Evolutionary conservation across 805 yeast species (phyloP), one percentile per base, ranked within the genome.

Genomic region (Sugiyamaella lignohabitans): DNA sequence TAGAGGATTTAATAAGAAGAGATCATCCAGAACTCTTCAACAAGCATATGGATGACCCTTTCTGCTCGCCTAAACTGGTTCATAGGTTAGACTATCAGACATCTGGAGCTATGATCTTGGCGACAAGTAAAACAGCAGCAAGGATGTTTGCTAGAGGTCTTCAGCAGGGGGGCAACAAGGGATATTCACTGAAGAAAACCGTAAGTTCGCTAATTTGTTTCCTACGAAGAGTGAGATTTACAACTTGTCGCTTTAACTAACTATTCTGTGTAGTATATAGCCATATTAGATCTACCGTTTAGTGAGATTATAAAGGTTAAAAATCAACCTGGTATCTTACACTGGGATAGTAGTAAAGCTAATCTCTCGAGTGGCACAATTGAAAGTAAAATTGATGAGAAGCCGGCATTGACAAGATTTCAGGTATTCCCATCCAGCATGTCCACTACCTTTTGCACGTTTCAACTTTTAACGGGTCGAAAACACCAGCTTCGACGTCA

Each of bases 21-120:
- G 38, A 17, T 16, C 11, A 19, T 17, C 38, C 21, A 16, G 21
- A 35, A 6, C 18, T 35, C 18, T 17, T 6, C 38, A 35, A 35
- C 21, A 35, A 16, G 18, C 8, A 14, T 27, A 8, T 27, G 14
- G 14, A 27, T 8, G 11, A 8, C 8, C 32, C 32, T 8, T 27
- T 27, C 14, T 27, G 32, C 42, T 23, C 19, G 6, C 57, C 57
- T 4, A 47, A 50, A 38, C 17, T 46, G 5, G 55, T 53, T 5
- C 57, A 53, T 32, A 37, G 57, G 17, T 29, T 53, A 32, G 57
- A 53, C 42, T 47, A 42, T 29, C 46, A 39, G 17, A 49, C 48
- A 2, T 41, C 55, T 8, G 57, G 57, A 2, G 54, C 55, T 4
- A 53, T 53, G 57, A 23, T 52, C 3, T 30, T 50, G 5, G 57